Evolutionary conservation across 768 basidiomycete genomes (phyloP), one percentile per base, ranked within the genome.

Genomic region (Tylopilus sp.): DNA sequence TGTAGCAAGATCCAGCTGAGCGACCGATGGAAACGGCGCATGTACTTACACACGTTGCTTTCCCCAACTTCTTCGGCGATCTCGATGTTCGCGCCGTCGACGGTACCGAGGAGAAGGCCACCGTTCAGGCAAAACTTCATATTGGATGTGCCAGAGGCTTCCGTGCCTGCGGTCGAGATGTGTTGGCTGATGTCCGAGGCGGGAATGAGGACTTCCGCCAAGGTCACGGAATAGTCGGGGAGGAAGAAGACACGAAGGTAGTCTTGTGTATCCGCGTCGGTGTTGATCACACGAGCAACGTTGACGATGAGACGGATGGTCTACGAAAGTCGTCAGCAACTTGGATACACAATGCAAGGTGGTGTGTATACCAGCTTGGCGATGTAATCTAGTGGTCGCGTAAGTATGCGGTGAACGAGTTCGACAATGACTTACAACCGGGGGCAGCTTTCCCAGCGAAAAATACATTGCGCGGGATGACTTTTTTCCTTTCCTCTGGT

Each of bases 371-470:
- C 87, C 61, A 93, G 76, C 71, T 98, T 98, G 21, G 95, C 95
- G 56, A 93, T 87, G 72, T 89, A 93, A 66, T 95, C 88, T 88
- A 41, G 15, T 10, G 35, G 15, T 47, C 12, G 12, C 17, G 36
- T 67, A 48, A 53, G 54, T 10, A 21, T 5, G 10, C 11, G 46
- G 25, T 17, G 18, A 36, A 20, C 12, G 13, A n/a, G 36, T 23
- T n/a, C 31, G 26, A 18, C 17, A 13, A 23, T 18, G 7, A 73
- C 85, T 64, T 65, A 88, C 86, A 92, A 51, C 85, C 95, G 35
- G 95, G 95, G 0, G 95, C 95, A 47, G 95, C 94, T 69, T 98
- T 98, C 56, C 97, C 95, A 28, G 92, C 95, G 57, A 99, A 98
- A 77, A 99, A 89, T n/a, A 92, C 87, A 18, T 92, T 93, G 47